phyloP scores from a whole-genome alignment of 2,329 filamentous ascomycete species.

The Scedosporium boydii region DNA sequence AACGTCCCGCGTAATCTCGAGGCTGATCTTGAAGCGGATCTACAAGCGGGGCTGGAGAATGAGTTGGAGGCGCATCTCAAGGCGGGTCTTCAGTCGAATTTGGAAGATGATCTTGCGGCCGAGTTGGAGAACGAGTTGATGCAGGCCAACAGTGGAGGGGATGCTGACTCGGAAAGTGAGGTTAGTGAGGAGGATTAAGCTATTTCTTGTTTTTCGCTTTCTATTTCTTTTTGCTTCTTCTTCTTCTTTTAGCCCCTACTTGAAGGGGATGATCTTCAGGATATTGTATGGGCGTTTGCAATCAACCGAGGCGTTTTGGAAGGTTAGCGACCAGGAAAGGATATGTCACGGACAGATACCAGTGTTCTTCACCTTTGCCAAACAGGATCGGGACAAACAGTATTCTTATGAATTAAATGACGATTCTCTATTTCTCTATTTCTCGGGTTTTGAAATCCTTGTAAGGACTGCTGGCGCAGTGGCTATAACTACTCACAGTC shows the following conservation, averaged over 20 bases:
- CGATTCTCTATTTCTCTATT: neutral
- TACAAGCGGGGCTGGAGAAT: slow-evolving; percentile 9
- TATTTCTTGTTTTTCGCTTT: slow-evolving; percentile 2
- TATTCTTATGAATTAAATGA: neutral
- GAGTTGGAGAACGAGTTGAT: slow-evolving; percentile 47
- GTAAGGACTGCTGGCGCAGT: too few relatives aligned
- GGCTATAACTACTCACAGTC: too few relatives aligned
- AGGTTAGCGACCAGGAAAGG: neutral
- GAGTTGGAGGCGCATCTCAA: slow-evolving; percentile 11
- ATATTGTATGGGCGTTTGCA: neutral
- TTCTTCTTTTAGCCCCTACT: neutral
- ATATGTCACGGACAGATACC: neutral
- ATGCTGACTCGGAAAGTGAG: slow-evolving; percentile 49
- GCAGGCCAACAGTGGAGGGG: slow-evolving; percentile 27
- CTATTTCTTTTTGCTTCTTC: slow-evolving; percentile 1
- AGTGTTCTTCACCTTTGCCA: neutral
- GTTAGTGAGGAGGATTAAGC: slow-evolving; percentile 55
- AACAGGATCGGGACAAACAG: neutral
- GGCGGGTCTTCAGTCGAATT: slow-evolving; percentile 25
- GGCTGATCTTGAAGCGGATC: slow-evolving; percentile 12
- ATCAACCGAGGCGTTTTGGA: neutral
- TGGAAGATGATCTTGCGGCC: slow-evolving; percentile 45
- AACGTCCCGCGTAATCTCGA: slow-evolving; percentile 8
- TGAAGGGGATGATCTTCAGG: neutral
- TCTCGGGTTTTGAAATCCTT: too few relatives aligned